These are phyloP conservation scores for Lunularia cruciata DNA, from an alignment of 225 moss, liverwort and hornwort species.

Conservation along the genomic window DNA sequence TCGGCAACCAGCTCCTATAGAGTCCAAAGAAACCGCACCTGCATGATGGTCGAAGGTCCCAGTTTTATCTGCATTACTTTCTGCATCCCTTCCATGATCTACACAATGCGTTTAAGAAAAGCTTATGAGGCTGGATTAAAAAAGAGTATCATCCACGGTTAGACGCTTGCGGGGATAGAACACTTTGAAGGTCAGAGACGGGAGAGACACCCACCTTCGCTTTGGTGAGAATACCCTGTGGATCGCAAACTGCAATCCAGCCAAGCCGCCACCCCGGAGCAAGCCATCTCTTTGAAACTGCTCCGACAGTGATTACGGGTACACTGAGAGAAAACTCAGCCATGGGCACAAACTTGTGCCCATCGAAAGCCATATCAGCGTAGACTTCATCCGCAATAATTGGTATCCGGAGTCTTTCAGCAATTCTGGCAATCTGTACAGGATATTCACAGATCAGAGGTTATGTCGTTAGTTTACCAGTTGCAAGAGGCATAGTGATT, in stretches of 20 bases:
- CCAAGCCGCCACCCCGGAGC: conserved; percentile 88
- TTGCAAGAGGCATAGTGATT: background rate
- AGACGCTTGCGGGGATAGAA: background rate
- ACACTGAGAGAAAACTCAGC: conserved; percentile 66
- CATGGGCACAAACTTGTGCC: conserved; percentile 57
- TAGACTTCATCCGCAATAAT: conserved; percentile 78
- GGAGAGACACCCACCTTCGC: conserved; percentile 44
- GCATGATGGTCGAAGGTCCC: conserved; percentile 71
- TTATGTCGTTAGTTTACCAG: no score
- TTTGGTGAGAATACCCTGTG: conserved; percentile 56
- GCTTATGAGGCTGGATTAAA: background rate
- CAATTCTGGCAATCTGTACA: conserved; percentile 49
- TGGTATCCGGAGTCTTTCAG: conserved; percentile 59
- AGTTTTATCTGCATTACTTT: conserved; percentile 80
- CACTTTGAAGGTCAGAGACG: background rate
- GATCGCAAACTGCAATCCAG: conserved; percentile 69
- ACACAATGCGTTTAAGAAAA: conserved; percentile 12
- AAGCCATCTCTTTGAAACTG: conserved; percentile 76
- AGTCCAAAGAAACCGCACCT: conserved; percentile 27
- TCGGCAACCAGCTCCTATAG: no score
- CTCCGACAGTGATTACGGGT: conserved; percentile 72
- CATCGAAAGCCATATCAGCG: conserved; percentile 65
- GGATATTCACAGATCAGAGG: no score
- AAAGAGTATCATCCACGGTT: no score
- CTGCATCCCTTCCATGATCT: conserved; percentile 69